Conservation (phyloP, 2,329 filamentous ascomycete species). For the Aaosphaeria pasadenensis region DNA sequence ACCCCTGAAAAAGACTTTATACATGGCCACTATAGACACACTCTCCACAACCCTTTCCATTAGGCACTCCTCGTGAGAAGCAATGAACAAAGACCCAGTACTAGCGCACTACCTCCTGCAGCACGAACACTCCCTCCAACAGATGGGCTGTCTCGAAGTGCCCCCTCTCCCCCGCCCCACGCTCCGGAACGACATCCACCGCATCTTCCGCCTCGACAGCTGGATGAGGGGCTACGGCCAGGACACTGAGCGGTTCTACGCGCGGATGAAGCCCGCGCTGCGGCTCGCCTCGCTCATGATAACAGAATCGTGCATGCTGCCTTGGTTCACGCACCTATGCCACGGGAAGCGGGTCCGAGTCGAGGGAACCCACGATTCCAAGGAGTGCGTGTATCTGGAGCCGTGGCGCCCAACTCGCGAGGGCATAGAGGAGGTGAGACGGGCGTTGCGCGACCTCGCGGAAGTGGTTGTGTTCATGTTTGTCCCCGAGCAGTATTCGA, state of each 20-base stretch:
- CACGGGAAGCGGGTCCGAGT: background rate
- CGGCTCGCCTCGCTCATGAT: slow-evolving; percentile 13
- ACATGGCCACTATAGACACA: no score
- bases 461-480: slow-evolving; percentile 9
- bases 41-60: no score
- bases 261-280: slow-evolving; percentile 7
- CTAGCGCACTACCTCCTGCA: no score
- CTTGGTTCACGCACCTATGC: slow-evolving; percentile 16
- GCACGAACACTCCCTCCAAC: background rate
- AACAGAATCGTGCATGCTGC: slow-evolving; percentile 10
- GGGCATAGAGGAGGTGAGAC: no score
- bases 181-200: slow-evolving; percentile 12
- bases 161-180: background rate
- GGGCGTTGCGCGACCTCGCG: no score
- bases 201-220: slow-evolving; percentile 13
- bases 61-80: no score
- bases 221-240: slow-evolving; percentile 15
- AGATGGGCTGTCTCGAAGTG: background rate
- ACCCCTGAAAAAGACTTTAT: no score
- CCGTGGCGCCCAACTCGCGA: no score
- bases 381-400: background rate
- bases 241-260: slow-evolving; percentile 3
- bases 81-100: no score
- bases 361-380: background rate
- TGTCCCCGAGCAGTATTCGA: slow-evolving; percentile 2